phyloP scores from a whole-genome alignment of 2,329 filamentous ascomycete species.

The Diaporthe destruens region DNA sequence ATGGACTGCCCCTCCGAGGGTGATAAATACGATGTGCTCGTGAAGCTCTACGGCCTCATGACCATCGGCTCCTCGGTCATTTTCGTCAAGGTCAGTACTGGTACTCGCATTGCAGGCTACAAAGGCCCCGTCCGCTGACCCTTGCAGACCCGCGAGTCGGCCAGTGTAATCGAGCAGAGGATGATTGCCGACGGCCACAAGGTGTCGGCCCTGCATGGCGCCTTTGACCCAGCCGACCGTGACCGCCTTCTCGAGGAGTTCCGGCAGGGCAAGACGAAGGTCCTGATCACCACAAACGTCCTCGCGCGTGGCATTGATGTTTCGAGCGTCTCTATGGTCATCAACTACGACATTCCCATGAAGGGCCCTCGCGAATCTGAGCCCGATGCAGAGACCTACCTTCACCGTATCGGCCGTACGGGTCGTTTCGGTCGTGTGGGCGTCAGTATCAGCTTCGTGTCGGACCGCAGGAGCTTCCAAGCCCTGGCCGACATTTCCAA shows the following conservation, averaged over 20 bases:
- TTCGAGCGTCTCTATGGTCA: conserved; percentile 94
- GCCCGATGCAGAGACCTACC: conserved; percentile 94
- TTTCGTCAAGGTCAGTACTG: conserved; percentile 82
- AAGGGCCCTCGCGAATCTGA: conserved; percentile 81
- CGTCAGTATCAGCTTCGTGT: conserved; percentile 94
- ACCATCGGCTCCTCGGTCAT: conserved; percentile 98
- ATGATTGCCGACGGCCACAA: conserved; percentile 93
- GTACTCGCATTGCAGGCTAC: not conserved
- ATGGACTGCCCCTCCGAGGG: conserved; percentile 88
- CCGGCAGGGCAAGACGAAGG: conserved; percentile 88
- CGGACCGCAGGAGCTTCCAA: conserved; percentile 84
- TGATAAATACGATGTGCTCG: conserved; percentile 88
- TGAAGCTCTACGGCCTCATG: conserved; percentile 95
- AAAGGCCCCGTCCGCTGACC: conserved; percentile 41
- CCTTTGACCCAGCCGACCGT: conserved; percentile 84
- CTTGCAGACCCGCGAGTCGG: conserved; percentile 83
- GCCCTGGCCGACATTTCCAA: conserved; percentile 84
- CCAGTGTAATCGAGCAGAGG: conserved; percentile 83
- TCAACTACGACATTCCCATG: conserved; percentile 93
- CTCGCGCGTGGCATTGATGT: conserved; percentile 94
- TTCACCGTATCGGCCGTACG: conserved; percentile 97
- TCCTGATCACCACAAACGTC: conserved; percentile 97
- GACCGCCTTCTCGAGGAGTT: conserved; percentile 89
- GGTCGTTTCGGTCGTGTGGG: conserved; percentile 97
- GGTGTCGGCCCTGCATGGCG: conserved; percentile 90